Percentiles rank a stretch among this genome's conserved stretches.
phyloP scores from a whole-genome alignment of 345 rosid species.

The Eucalyptus guilfoylei region DNA sequence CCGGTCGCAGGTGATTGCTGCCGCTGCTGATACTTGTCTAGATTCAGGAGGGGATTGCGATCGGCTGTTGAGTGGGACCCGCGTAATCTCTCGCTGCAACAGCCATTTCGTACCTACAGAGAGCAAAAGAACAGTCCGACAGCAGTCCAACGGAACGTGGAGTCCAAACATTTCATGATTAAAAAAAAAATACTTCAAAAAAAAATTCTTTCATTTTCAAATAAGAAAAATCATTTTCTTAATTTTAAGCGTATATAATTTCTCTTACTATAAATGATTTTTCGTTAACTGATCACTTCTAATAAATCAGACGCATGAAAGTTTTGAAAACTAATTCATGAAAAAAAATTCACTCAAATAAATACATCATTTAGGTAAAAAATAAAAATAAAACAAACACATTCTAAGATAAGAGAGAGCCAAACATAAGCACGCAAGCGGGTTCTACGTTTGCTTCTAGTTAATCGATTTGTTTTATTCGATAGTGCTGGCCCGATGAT shows the following conservation, averaged over 20 bases:
- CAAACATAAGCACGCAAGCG: accelerated
- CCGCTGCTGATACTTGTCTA: neutral
- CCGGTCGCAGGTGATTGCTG: constrained; percentile 18
- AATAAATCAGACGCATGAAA: neutral
- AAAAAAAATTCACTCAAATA: neutral
- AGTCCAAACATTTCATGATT: neutral
- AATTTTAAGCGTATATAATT: neutral
- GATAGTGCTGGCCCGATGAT: neutral
- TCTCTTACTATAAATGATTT: no score
- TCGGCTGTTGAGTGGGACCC: neutral
- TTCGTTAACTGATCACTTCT: neutral
- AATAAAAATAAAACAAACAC: no score
- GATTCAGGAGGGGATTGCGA: neutral
- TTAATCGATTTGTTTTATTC: neutral
- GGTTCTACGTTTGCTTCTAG: neutral
- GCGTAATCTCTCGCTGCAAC: neutral
- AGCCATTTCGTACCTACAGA: neutral
- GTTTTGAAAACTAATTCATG: neutral
- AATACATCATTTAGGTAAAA: neutral
- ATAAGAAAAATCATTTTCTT: accelerated
- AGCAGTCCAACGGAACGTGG: neutral
- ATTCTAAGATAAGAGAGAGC: neutral
- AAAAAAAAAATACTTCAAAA: no score
- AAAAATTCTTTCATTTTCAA: neutral
- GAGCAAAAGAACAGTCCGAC: neutral